Percentiles rank a stretch among this genome's conserved stretches.
Evolutionary conservation across 805 yeast genomes (phyloP).

Genomic region (Candida ficus): DNA sequence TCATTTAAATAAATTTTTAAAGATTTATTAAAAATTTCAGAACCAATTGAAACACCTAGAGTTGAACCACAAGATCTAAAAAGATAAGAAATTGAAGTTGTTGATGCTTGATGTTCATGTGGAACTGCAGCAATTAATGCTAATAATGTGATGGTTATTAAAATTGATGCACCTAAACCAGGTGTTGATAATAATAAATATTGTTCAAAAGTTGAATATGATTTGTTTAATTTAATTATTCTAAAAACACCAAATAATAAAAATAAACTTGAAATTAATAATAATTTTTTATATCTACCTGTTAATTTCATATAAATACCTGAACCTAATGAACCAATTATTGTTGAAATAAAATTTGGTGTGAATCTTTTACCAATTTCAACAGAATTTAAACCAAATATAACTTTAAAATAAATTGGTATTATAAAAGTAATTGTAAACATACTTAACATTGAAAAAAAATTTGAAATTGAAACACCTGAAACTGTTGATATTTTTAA

Average conservation of each 20-base stretch:
- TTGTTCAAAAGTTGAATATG: conserved; percentile 36
- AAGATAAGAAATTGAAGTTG: conserved; percentile 62
- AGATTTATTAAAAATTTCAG: conserved; percentile 52
- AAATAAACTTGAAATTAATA: conserved; percentile 36
- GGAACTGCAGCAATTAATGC: conserved; percentile 74
- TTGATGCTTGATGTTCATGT: conserved; percentile 56
- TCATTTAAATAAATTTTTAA: conserved; percentile 28
- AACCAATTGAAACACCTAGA: conserved; percentile 57
- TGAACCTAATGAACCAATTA: conserved; percentile 56
- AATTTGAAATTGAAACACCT: conserved; percentile 59
- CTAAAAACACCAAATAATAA: conserved; percentile 41
- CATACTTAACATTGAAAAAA: conserved; percentile 40
- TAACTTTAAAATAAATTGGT: conserved; percentile 59
- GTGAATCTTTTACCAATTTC: conserved; percentile 54
- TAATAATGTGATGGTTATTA: conserved; percentile 60
- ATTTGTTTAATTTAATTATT: conserved; percentile 30
- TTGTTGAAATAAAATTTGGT: conserved; percentile 56
- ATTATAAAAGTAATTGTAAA: conserved; percentile 47
- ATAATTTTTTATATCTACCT: conserved; percentile 51
- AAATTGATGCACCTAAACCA: conserved; percentile 50
- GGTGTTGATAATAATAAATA: conserved; percentile 42
- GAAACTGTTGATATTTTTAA: conserved; percentile 53
- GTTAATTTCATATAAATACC: conserved; percentile 61
- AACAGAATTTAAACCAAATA: conserved; percentile 45
- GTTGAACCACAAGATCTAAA: conserved; percentile 66